Conservation (phyloP, 1,284 basidiomycete species). For the Afroboletus lepidellus region DNA sequence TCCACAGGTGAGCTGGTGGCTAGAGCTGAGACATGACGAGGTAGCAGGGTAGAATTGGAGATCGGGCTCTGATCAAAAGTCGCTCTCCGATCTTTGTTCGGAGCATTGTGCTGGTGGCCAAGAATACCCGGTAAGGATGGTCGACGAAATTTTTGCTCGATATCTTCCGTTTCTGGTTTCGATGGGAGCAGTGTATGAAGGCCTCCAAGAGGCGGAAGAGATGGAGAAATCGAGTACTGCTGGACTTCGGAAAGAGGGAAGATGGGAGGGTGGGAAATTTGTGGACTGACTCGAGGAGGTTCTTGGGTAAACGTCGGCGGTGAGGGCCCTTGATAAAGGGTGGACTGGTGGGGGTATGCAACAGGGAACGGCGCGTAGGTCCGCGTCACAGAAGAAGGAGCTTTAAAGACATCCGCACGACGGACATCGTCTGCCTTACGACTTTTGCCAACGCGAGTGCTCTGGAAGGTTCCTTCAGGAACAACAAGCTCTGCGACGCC, state of each 20-base stretch:
- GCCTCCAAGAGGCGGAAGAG: slow-evolving; percentile 23
- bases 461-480: slow-evolving; percentile 61
- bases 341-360: slow-evolving; percentile 32
- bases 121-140: slow-evolving; percentile 26
- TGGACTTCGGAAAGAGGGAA: slow-evolving; percentile 27
- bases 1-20: slow-evolving; percentile 9
- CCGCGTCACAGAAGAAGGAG: slow-evolving; percentile 36
- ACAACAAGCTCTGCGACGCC: slow-evolving; percentile 52
- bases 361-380: slow-evolving; percentile 59
- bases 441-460: slow-evolving; percentile 55
- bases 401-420: slow-evolving; percentile 29
- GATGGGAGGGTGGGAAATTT: slow-evolving; percentile 21
- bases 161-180: slow-evolving; percentile 26
- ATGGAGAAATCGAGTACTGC: slow-evolving; percentile 29
- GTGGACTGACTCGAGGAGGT: slow-evolving; percentile 20
- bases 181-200: slow-evolving; percentile 31
- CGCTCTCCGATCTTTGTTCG: slow-evolving; percentile 16
- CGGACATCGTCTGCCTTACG: slow-evolving; percentile 36
- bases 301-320: slow-evolving; percentile 26
- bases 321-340: slow-evolving; percentile 32
- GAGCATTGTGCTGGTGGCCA: slow-evolving; percentile 7
- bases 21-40: slow-evolving; percentile 7
- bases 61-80: slow-evolving; percentile 17
- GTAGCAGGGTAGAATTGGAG: not conserved
- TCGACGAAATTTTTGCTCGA: slow-evolving; percentile 34